A percentile compares a stretch with the other conserved stretches of the same genome.
These are phyloP conservation scores for Talaromyces funiculosus DNA, from an alignment of 2,329 filamentous ascomycete species.

Conservation along the genomic window DNA sequence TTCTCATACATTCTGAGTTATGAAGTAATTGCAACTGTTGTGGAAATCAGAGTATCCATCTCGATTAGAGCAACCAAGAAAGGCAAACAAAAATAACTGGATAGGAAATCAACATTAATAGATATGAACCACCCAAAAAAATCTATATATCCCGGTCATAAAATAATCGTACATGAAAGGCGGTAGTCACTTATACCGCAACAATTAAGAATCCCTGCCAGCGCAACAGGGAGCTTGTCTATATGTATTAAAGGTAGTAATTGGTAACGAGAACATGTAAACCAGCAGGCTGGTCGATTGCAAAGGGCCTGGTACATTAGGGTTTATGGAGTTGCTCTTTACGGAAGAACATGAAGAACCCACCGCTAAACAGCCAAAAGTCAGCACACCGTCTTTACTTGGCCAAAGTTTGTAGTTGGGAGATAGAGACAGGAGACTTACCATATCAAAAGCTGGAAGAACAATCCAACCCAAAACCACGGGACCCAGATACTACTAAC, in stretches of 20 bases:
- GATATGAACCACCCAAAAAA: not conserved
- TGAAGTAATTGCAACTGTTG: too few relatives aligned
- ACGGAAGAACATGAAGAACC: conserved; percentile 41
- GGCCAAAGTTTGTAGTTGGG: conserved; percentile 23
- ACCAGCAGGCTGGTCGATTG: not conserved
- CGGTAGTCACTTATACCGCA: not conserved
- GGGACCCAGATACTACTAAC: conserved; percentile 42
- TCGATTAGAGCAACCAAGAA: too few relatives aligned
- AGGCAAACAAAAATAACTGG: too few relatives aligned
- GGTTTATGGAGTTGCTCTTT: conserved; percentile 43
- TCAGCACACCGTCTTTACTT: conserved; percentile 18
- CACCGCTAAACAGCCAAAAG: conserved; percentile 23
- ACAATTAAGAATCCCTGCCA: not conserved
- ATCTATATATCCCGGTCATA: not conserved
- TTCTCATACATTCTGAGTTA: not conserved
- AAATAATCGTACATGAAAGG: not conserved
- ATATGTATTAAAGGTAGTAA: not conserved
- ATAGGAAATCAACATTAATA: too few relatives aligned
- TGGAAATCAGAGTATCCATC: too few relatives aligned
- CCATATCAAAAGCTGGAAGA: conserved; percentile 55
- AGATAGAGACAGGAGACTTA: conserved; percentile 37
- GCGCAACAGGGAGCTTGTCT: not conserved
- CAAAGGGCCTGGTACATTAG: conserved; percentile 16
- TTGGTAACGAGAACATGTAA: not conserved
- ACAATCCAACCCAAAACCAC: conserved; percentile 58